Percentiles rank a stretch among this genome's conserved stretches.
Evolutionary conservation across 768 basidiomycete genomes (phyloP).

Genomic region (Pisolithus albus): DNA sequence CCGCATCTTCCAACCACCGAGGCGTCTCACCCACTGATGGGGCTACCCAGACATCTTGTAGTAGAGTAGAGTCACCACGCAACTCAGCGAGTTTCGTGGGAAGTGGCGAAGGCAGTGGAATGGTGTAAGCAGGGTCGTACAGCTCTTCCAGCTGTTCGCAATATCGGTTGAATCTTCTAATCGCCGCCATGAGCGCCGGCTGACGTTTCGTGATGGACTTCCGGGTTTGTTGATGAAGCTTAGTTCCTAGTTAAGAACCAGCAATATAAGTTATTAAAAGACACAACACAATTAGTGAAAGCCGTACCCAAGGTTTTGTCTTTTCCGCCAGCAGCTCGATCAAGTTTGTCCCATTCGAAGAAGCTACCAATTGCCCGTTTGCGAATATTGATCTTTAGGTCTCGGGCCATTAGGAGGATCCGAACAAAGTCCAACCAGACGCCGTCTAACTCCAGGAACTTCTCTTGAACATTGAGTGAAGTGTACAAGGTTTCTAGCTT

Average conservation of each 20-base stretch:
- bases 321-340: conserved; percentile 26
- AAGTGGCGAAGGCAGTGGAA: conserved; percentile 29
- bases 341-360: conserved; percentile 33
- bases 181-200: conserved; percentile 12
- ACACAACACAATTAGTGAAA: too few relatives aligned
- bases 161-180: too few relatives aligned
- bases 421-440: conserved; percentile 13
- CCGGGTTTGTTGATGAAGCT: conserved; percentile 25
- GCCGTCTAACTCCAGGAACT: conserved; percentile 27
- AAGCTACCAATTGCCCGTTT: conserved; percentile 29
- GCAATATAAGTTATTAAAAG: too few relatives aligned
- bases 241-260: conserved; percentile 14
- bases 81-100: conserved; percentile 23
- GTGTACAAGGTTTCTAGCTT: conserved; percentile 28
- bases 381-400: conserved; percentile 35
- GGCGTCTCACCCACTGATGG: conserved; percentile 9
- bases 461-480: conserved; percentile 28
- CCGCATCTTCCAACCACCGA: conserved; percentile 28
- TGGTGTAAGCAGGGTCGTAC: conserved; percentile 9
- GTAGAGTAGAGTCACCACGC: conserved; percentile 13
- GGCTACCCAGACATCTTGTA: conserved; percentile 34
- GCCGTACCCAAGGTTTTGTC: conserved; percentile 11
- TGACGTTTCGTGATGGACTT: conserved; percentile 22
- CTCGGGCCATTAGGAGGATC: conserved; percentile 22
- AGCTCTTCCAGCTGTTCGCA: too few relatives aligned